Base-by-base conservation (phyloP, 23 red algal species). In the Gracilaria domingensis region DNA sequence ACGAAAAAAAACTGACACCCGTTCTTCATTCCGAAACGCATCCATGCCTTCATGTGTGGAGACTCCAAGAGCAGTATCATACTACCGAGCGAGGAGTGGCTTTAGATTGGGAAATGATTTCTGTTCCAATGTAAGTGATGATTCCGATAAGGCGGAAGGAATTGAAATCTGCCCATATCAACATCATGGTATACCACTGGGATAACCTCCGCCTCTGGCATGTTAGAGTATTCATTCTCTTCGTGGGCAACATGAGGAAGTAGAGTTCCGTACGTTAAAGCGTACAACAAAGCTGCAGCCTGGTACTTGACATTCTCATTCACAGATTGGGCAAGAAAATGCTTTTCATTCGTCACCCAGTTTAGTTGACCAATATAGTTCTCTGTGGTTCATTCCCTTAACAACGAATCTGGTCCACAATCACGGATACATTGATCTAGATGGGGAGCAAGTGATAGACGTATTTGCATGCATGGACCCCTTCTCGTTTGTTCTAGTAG, bases 381-480 rank as follows among this genome's bases (percentile, higher is more conserved):
- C 20, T 79, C 74, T 33, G 50, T 79, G 4, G 34, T 54, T 20
- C 42, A 79, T 79, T 79, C 39, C 2, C 45, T 39, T 5, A 79
- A 12, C 35, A 79, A 20, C 18, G 74, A 79, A 20, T 53, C 4
- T 4, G 74, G 74, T 39, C 39, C 74, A 56, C 28, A 28, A 32
- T 50, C 39, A 8, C 74, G 29, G 30, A 79, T 79, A 50, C 42
- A 8, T 2, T 79, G 20, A 50, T 13, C 38, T 8, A 79, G 74
- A 42, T 79, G 74, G 2, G 51, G 39, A 39, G 16, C 5, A 79
- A 32, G 51, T 79, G 74, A 23, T 79, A 79, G 12, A 79, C 74
- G 20, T 79, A 79, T 33, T 56, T 50, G 74, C 74, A 79, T 2
- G 51, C 3, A 50, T 79, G 74, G 4, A 79, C 23, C 39, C 74